Evolutionary conservation across 148 eudicot genomes (phyloP).

Genomic region (Rheum nobile): DNA sequence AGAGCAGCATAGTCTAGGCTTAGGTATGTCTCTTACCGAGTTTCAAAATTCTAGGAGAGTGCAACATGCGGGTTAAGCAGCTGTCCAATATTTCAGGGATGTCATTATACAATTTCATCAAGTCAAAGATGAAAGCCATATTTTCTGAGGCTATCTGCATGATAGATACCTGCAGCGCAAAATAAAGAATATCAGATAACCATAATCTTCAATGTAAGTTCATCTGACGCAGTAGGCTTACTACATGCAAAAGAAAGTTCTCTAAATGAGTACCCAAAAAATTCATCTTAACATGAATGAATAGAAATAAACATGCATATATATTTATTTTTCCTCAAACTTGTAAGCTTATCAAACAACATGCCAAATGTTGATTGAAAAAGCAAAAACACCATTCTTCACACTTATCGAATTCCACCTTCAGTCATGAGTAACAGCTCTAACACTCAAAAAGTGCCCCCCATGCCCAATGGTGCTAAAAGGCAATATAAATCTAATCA

Average conservation of each 20-base stretch:
- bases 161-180: conserved; percentile 68
- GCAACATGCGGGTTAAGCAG: conserved; percentile 69
- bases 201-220: neutral
- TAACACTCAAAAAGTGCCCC: neutral
- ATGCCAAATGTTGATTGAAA: neutral
- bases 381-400: neutral
- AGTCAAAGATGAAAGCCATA: conserved; percentile 69
- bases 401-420: neutral
- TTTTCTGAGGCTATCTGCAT: conserved; percentile 93
- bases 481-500: neutral
- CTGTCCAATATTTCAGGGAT: conserved; percentile 56
- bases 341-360: neutral
- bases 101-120: conserved; percentile 65
- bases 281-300: neutral
- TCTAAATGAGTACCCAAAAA: neutral
- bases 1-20: neutral
- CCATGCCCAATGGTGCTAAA: neutral
- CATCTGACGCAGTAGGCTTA: neutral
- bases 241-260: neutral
- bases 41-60: conserved; percentile 70
- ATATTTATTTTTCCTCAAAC: neutral
- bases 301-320: neutral
- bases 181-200: neutral
- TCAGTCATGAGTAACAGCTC: neutral
- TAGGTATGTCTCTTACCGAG: conserved; percentile 50